phyloP scores from a whole-genome alignment of 2,329 filamentous ascomycete species.

The Ustulina deusta region DNA sequence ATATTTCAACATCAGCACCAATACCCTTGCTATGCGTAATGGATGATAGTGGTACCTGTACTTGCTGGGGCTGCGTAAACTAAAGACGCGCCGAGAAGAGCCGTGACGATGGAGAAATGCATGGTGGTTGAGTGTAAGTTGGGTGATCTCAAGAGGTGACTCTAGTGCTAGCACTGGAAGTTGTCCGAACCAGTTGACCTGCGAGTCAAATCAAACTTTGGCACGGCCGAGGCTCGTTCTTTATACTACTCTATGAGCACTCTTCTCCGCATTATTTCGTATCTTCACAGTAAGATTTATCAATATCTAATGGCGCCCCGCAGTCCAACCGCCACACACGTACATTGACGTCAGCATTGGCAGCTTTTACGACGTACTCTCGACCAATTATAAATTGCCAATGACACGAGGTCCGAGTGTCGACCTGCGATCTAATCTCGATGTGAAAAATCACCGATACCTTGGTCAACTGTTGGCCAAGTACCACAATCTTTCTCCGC shows the following conservation, averaged over 20 bases:
- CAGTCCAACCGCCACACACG: no score
- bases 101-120: neutral
- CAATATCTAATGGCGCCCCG: neutral
- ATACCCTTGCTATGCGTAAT: neutral
- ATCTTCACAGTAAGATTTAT: neutral
- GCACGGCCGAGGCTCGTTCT: neutral
- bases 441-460: neutral
- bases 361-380: constrained; percentile 7
- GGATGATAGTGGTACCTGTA: neutral
- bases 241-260: neutral
- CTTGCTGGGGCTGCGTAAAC: constrained; percentile 1
- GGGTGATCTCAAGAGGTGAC: neutral
- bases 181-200: neutral
- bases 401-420: neutral
- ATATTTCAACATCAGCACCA: neutral
- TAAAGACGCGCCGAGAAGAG: neutral
- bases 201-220: no score
- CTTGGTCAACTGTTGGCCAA: neutral
- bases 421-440: neutral
- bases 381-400: neutral
- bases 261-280: neutral
- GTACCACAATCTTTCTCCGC: neutral
- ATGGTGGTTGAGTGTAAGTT: constrained; percentile 2
- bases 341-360: constrained; percentile 2
- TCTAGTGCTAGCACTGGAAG: neutral